phyloP scores from a whole-genome alignment of 1,139 yeast species.

The Taphrina betulina region DNA sequence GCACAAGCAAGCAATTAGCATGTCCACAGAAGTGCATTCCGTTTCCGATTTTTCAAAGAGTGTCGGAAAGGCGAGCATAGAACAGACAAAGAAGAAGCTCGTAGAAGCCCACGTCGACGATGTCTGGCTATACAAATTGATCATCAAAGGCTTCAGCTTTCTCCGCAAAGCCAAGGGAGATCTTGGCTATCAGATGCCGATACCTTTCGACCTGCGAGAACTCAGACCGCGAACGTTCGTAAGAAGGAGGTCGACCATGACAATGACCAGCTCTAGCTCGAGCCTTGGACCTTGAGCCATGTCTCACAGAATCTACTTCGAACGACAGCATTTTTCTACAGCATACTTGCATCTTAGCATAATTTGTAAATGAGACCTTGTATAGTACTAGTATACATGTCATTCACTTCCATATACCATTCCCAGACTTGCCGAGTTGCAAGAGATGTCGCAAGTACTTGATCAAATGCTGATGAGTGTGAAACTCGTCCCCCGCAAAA shows the following conservation, averaged over 20 bases:
- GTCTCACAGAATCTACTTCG: no score
- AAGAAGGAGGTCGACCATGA: not conserved
- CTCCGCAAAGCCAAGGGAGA: constrained; percentile 23
- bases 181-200: constrained; percentile 17
- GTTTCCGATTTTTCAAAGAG: constrained; percentile 8
- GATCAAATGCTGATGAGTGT: no score
- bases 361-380: no score
- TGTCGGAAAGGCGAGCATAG: constrained; percentile 9
- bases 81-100: constrained; percentile 24
- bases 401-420: no score
- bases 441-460: no score
- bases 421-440: no score
- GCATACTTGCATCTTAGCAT: no score
- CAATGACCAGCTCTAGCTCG: no score
- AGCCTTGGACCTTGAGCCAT: no score
- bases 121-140: constrained; percentile 23
- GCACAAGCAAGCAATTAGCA: constrained; percentile 29
- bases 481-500: no score
- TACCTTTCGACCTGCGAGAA: constrained; percentile 20
- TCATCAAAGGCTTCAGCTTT: constrained; percentile 16
- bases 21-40: constrained; percentile 16
- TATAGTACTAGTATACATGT: no score
- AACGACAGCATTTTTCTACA: no score
- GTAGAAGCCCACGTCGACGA: constrained; percentile 30
- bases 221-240: constrained; percentile 10